A percentile compares a stretch with the other conserved stretches of the same genome.
Conservation (phyloP, 1,139 yeast genomes). For the Lodderomyces margitis region DNA sequence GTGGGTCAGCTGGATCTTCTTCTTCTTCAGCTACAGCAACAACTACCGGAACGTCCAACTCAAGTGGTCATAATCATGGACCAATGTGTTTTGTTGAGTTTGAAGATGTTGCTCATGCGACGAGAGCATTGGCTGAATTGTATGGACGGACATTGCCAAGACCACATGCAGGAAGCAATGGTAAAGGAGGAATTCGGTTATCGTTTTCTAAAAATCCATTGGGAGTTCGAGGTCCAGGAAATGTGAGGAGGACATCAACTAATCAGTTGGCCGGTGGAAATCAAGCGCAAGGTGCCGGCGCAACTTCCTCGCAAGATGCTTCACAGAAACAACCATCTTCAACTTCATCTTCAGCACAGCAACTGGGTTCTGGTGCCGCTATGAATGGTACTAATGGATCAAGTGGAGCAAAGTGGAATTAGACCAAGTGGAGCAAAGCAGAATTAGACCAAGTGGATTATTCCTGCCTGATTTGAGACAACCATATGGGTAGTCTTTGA, state of each 20-base stretch:
- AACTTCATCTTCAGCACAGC: neutral
- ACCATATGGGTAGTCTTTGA: too few relatives aligned
- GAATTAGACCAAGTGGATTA: too few relatives aligned
- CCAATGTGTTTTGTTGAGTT: constrained; percentile 99
- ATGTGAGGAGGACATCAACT: constrained; percentile 43
- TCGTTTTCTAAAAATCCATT: constrained; percentile 94
- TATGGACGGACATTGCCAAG: constrained; percentile 84
- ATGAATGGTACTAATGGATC: neutral
- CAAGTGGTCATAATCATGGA: constrained; percentile 59
- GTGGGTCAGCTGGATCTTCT: neutral
- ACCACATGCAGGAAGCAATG: constrained; percentile 56
- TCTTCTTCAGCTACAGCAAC: neutral
- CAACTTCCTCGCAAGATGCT: neutral
- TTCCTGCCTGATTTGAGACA: too few relatives aligned
- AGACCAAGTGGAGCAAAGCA: too few relatives aligned
- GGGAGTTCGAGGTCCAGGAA: constrained; percentile 82
- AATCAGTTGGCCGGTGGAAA: constrained; percentile 26
- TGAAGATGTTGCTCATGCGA: constrained; percentile 92
- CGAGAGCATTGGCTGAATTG: constrained; percentile 87
- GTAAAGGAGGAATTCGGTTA: constrained; percentile 88
- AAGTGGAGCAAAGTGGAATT: too few relatives aligned
- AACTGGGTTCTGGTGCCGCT: neutral
- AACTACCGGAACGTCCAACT: constrained; percentile 3
- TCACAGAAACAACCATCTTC: neutral
- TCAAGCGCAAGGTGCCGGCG: neutral